Evolutionary conservation across 1,284 basidiomycete genomes (phyloP).

Genomic region (Papiliotrema laurentii): DNA sequence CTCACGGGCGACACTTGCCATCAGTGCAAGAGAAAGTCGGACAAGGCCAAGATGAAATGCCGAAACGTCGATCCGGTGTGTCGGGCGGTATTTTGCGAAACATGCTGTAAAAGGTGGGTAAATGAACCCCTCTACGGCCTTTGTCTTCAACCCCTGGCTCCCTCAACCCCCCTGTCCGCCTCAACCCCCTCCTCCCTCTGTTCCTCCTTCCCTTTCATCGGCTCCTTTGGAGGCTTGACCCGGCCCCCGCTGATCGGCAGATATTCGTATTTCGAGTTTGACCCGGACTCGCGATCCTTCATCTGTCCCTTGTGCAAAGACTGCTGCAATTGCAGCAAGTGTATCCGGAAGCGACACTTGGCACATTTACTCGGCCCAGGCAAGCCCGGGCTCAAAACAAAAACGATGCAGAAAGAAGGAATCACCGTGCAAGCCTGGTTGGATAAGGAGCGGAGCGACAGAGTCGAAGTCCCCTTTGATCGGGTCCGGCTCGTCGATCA

Average conservation of each 20-base stretch:
- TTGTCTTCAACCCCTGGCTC: too few relatives aligned
- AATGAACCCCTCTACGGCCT: too few relatives aligned
- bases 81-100: constrained; percentile 29
- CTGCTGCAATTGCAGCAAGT: constrained; percentile 38
- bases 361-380: constrained; percentile 21
- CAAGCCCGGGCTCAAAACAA: constrained; percentile 5
- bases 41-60: constrained; percentile 42
- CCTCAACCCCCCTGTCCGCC: background rate
- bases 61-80: constrained; percentile 35
- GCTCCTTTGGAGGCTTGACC: background rate
- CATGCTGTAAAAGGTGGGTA: constrained; percentile 40
- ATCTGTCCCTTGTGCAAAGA: constrained; percentile 42
- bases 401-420: constrained; percentile 6
- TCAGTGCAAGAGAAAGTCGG: constrained; percentile 39
- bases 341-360: constrained; percentile 34
- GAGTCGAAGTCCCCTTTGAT: constrained; percentile 22
- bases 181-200: background rate
- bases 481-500: constrained; percentile 32
- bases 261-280: constrained; percentile 42
- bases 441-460: constrained; percentile 18
- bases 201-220: background rate
- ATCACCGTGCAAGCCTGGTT: constrained; percentile 27
- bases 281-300: constrained; percentile 36
- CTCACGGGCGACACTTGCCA: constrained; percentile 35
- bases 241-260: constrained; percentile 11